These are phyloP conservation scores for Trichoderma brevicompactum DNA, from an alignment of 2,329 filamentous ascomycete genomes.

Conservation along the genomic window DNA sequence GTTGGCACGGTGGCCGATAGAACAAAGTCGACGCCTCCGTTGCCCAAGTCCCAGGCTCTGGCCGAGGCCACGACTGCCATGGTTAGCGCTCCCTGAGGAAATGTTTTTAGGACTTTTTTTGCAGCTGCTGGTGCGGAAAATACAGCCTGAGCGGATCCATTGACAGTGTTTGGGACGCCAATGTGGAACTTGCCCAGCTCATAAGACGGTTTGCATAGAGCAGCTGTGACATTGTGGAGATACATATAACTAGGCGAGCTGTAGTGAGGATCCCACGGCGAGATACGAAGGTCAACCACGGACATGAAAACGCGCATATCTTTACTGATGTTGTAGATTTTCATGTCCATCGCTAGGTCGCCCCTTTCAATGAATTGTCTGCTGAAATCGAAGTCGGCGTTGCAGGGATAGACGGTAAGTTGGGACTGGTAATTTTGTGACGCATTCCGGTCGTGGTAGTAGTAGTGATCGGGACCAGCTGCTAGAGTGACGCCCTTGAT, in stretches of 20 bases:
- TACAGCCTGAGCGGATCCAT: conserved; percentile 32
- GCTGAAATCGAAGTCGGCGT: conserved; percentile 36
- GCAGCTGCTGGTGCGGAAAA: conserved; percentile 29
- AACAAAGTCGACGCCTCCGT: conserved; percentile 15
- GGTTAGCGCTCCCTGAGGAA: conserved; percentile 9
- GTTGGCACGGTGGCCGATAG: conserved; percentile 34
- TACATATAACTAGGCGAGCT: conserved; percentile 10
- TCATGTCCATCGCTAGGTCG: conserved; percentile 20
- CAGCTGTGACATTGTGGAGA: conserved; percentile 33
- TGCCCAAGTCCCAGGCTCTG: neutral
- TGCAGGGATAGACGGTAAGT: conserved; percentile 36
- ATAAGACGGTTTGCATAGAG: conserved; percentile 15
- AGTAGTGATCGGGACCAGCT: conserved; percentile 34
- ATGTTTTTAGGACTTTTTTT: neutral
- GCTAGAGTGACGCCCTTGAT: conserved; percentile 36
- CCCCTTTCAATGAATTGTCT: conserved; percentile 12
- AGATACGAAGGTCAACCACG: conserved; percentile 13
- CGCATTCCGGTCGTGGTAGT: conserved; percentile 35
- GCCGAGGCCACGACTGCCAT: conserved; percentile 6
- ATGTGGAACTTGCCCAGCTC: conserved; percentile 28
- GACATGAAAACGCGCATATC: conserved; percentile 20
- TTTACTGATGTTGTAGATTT: conserved; percentile 5
- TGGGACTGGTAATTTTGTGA: conserved; percentile 38
- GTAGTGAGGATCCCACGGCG: neutral
- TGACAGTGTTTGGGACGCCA: conserved; percentile 30